phyloP scores from a whole-genome alignment of 257 asterid species.

The Cordia subcordata region DNA sequence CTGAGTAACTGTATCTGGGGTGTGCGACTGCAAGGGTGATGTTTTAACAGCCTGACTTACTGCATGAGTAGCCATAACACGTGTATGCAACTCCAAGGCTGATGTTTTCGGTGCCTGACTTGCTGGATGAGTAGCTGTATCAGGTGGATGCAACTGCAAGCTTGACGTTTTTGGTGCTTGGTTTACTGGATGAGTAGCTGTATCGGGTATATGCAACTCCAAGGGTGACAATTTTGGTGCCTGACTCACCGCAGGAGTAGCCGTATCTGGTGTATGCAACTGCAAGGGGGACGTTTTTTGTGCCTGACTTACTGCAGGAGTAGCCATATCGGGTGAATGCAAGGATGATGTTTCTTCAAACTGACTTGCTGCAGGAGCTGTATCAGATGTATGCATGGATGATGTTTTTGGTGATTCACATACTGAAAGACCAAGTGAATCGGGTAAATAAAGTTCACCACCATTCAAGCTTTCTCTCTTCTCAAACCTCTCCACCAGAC shows the following conservation, averaged over 20 bases:
- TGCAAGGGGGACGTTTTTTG: slow-evolving; percentile 2
- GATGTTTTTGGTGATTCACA: slow-evolving; percentile 34
- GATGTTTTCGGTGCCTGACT: slow-evolving; percentile 7
- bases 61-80: neutral
- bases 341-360: neutral
- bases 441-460: slow-evolving; percentile 40
- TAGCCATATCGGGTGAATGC: slow-evolving; percentile 5
- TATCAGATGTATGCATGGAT: neutral
- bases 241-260: slow-evolving; percentile 1
- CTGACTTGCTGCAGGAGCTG: neutral
- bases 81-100: neutral
- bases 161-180: slow-evolving; percentile 6
- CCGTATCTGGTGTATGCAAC: slow-evolving; percentile 6
- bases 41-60: slow-evolving; percentile 10
- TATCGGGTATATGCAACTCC: slow-evolving; percentile 4
- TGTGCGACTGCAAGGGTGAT: slow-evolving; percentile 7
- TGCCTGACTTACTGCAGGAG: slow-evolving; percentile 2
- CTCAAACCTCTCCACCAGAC: slow-evolving; percentile 92
- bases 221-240: slow-evolving; percentile 2
- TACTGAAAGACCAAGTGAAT: slow-evolving; percentile 25
- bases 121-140: slow-evolving; percentile 1
- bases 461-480: slow-evolving; percentile 42
- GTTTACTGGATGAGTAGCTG: neutral
- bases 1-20: slow-evolving; percentile 2
- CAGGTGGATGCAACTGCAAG: slow-evolving; percentile 3